A percentile compares a stretch with the other conserved stretches of the same genome.
Evolutionary conservation across 768 basidiomycete species (phyloP).

Genomic region (Boletus sp.): DNA sequence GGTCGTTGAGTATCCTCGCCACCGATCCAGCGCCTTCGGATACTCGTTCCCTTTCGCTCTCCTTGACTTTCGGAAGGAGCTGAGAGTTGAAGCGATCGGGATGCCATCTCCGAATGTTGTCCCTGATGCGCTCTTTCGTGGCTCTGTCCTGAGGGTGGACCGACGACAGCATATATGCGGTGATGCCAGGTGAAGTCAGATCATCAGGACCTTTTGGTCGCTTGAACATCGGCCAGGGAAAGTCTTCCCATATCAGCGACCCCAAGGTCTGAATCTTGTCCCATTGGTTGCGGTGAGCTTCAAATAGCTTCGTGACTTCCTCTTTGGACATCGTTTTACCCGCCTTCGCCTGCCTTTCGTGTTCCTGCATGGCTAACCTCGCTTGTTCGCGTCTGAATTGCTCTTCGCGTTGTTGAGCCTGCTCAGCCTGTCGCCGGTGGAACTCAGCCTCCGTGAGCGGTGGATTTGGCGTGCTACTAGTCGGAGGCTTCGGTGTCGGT

Average conservation of each 20-base stretch:
- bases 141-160: slow-evolving; percentile 51
- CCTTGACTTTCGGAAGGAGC: slow-evolving; percentile 58
- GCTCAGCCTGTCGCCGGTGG: slow-evolving; percentile 61
- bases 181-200: slow-evolving; percentile 52
- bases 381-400: slow-evolving; percentile 68
- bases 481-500: slow-evolving; percentile 19
- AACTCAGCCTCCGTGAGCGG: slow-evolving; percentile 50
- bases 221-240: slow-evolving; percentile 74
- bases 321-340: slow-evolving; percentile 55
- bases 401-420: slow-evolving; percentile 63
- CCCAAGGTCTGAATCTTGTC: slow-evolving; percentile 37
- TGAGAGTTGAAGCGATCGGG: slow-evolving; percentile 80
- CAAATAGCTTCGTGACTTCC: slow-evolving; percentile 53
- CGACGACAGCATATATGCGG: slow-evolving; percentile 59
- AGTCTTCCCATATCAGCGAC: slow-evolving; percentile 57
- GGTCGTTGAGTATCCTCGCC: slow-evolving; percentile 65
- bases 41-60: slow-evolving; percentile 62
- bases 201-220: slow-evolving; percentile 56
- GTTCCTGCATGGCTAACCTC: slow-evolving; percentile 48
- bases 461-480: slow-evolving; percentile 17
- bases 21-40: slow-evolving; percentile 72
- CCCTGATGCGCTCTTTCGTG: slow-evolving; percentile 70
- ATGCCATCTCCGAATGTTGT: slow-evolving; percentile 74
- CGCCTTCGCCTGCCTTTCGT: slow-evolving; percentile 38
- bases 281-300: slow-evolving; percentile 64